Percentiles rank a stretch among this genome's conserved stretches.
Evolutionary conservation across 805 yeast genomes (phyloP).

Genomic region (Candida maris): DNA sequence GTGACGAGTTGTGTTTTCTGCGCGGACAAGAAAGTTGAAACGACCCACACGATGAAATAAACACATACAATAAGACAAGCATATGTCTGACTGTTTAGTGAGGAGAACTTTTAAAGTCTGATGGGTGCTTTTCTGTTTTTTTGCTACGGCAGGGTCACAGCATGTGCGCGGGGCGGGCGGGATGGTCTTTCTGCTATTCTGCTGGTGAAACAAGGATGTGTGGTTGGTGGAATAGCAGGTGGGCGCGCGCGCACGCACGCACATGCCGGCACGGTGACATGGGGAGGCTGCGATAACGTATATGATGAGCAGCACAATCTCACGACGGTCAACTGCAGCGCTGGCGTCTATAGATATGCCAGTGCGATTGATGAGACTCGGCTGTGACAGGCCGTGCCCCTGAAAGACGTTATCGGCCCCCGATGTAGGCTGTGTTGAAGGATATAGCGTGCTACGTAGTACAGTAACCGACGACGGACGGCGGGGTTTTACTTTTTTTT

Average conservation of each 20-base stretch:
- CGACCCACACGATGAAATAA: slow-evolving; percentile 59
- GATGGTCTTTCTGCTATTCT: not conserved
- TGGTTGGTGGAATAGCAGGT: not conserved
- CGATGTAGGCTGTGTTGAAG: too few relatives aligned
- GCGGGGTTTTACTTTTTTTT: too few relatives aligned
- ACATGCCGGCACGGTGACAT: too few relatives aligned
- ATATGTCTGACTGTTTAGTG: slow-evolving; percentile 87
- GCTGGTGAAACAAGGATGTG: not conserved
- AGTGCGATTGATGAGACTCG: slow-evolving; percentile 62
- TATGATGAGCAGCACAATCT: slow-evolving; percentile 40
- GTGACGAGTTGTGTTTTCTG: not conserved
- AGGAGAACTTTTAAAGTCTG: slow-evolving; percentile 64
- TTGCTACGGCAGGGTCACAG: too few relatives aligned
- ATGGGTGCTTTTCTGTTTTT: slow-evolving; percentile 23
- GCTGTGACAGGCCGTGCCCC: slow-evolving; percentile 85
- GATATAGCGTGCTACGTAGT: too few relatives aligned
- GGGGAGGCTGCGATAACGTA: too few relatives aligned
- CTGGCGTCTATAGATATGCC: slow-evolving; percentile 13
- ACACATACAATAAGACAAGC: slow-evolving; percentile 79
- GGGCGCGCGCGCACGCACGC: too few relatives aligned
- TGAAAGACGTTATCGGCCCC: slow-evolving; percentile 1
- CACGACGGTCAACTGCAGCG: slow-evolving; percentile 44
- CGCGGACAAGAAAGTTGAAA: not conserved
- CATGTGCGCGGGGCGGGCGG: too few relatives aligned
- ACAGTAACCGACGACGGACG: too few relatives aligned